Conservation (phyloP, 2,329 filamentous ascomycete species). For the Pseudofabraea citricarpa region DNA sequence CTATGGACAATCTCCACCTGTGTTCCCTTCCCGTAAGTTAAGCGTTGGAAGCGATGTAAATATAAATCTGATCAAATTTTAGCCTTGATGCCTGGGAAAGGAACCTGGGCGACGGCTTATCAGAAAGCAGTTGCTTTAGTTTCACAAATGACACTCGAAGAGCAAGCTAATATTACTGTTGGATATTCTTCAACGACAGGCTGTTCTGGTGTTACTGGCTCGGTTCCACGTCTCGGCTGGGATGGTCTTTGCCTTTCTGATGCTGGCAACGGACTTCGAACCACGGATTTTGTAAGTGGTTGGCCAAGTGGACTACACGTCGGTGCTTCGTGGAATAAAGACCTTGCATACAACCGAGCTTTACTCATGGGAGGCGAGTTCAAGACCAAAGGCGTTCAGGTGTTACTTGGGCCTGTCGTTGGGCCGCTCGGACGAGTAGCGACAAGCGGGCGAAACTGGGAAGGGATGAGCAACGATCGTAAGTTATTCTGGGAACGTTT, state of each 20-base stretch:
- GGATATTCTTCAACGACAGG: conserved; percentile 40
- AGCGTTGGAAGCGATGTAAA: neutral
- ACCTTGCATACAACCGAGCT: conserved; percentile 61
- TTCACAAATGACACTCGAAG: conserved; percentile 36
- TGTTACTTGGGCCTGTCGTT: conserved; percentile 60
- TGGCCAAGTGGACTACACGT: conserved; percentile 18
- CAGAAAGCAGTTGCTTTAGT: conserved; percentile 63
- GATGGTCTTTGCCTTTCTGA: conserved; percentile 63
- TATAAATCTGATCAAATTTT: conserved; percentile 9
- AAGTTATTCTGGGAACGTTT: conserved; percentile 1
- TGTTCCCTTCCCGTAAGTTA: conserved; percentile 29
- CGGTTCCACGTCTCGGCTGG: conserved; percentile 51
- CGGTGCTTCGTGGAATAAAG: conserved; percentile 52
- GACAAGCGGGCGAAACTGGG: conserved; percentile 68
- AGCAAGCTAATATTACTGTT: conserved; percentile 36
- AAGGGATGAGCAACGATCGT: conserved; percentile 35
- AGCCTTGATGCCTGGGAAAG: conserved; percentile 25
- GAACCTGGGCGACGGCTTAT: conserved; percentile 61
- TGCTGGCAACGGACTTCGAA: conserved; percentile 61
- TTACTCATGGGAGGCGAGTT: conserved; percentile 69
- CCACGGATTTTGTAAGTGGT: conserved; percentile 46
- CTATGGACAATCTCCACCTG: conserved; percentile 33
- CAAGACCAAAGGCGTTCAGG: conserved; percentile 66
- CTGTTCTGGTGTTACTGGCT: conserved; percentile 32
- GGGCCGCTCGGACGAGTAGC: conserved; percentile 64